Evolutionary conservation across 2,329 filamentous ascomycete genomes (phyloP).

Genomic region (Fusarium sp.): DNA sequence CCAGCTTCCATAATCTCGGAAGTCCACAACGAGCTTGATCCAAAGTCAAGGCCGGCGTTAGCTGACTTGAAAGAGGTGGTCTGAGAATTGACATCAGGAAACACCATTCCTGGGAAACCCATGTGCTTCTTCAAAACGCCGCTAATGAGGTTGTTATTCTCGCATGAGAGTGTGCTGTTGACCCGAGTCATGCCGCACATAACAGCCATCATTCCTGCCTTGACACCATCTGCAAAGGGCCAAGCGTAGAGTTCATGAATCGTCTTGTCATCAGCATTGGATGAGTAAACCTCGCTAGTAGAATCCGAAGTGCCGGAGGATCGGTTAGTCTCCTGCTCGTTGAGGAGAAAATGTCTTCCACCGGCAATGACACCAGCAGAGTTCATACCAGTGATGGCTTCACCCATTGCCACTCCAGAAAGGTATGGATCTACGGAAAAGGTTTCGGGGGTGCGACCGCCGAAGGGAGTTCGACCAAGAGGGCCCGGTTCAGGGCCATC

Average conservation of each 20-base stretch:
- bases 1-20: neutral
- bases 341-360: conserved; percentile 62
- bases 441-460: conserved; percentile 89
- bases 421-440: conserved; percentile 88
- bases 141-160: conserved; percentile 77
- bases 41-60: neutral
- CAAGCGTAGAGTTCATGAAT: conserved; percentile 76
- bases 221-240: conserved; percentile 81
- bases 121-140: conserved; percentile 77
- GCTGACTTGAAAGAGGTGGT: neutral
- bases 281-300: neutral
- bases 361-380: conserved; percentile 64
- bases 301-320: conserved; percentile 58
- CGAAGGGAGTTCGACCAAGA: conserved; percentile 49
- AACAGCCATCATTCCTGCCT: conserved; percentile 77
- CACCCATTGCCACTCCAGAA: conserved; percentile 79
- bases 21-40: neutral
- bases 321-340: conserved; percentile 72
- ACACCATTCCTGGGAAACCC: conserved; percentile 76
- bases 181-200: conserved; percentile 67
- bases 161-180: conserved; percentile 42
- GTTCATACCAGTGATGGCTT: conserved; percentile 78
- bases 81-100: conserved; percentile 62
- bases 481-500: neutral
- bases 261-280: conserved; percentile 7